Percentiles rank a stretch among this genome's conserved stretches.
Evolutionary conservation across 495 filamentous ascomycete species (phyloP).

Genomic region (Penicillium crystallinum): DNA sequence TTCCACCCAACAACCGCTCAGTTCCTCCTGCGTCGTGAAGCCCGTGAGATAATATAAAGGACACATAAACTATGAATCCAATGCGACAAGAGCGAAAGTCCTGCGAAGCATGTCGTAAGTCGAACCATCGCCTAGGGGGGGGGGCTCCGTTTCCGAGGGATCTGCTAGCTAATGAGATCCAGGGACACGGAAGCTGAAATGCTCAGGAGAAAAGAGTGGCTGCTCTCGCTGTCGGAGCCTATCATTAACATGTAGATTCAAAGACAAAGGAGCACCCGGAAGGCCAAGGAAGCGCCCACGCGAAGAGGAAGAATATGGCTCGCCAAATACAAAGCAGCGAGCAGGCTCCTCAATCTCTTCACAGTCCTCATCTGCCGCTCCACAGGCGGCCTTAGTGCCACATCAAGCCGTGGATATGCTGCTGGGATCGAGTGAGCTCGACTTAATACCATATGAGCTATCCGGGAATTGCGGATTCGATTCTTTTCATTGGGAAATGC

Average conservation of each 20-base stretch:
- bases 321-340: neutral
- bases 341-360: conserved; percentile 8
- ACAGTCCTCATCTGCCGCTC: neutral
- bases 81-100: conserved; percentile 21
- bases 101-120: conserved; percentile 2
- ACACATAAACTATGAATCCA: conserved; percentile 12
- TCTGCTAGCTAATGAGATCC: neutral
- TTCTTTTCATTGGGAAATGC: conserved; percentile 12
- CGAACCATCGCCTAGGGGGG: neutral
- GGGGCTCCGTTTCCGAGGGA: neutral
- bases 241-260: conserved; percentile 20
- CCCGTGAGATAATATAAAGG: neutral
- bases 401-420: conserved; percentile 3
- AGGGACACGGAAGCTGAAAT: conserved; percentile 25
- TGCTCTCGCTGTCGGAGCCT: conserved; percentile 20
- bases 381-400: neutral
- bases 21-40: neutral
- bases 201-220: conserved; percentile 24
- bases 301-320: conserved; percentile 4
- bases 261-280: conserved; percentile 24
- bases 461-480: conserved; percentile 14
- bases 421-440: conserved; percentile 1
- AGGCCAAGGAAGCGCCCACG: conserved; percentile 19
- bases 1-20: neutral
- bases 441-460: conserved; percentile 13